Conservation (phyloP, 306 rosid species). For the Dalbergia cochinchinensis region DNA sequence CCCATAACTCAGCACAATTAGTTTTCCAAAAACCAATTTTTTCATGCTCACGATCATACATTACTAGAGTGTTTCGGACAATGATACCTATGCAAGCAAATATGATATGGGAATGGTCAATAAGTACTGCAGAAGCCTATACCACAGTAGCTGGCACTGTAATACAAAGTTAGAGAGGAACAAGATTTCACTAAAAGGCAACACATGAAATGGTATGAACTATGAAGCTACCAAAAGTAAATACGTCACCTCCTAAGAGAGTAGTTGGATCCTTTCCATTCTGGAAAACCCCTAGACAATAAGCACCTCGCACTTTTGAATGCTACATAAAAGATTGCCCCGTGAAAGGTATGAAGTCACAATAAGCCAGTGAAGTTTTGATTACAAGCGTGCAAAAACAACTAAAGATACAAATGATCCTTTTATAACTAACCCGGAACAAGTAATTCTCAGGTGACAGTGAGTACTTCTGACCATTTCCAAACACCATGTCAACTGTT, state of each 20-base stretch:
- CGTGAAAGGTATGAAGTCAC: constrained; percentile 40
- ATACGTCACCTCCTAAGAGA: constrained; percentile 85
- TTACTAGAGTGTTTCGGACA: constrained; percentile 91
- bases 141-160: constrained; percentile 11
- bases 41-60: constrained; percentile 76
- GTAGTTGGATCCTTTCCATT: constrained; percentile 94
- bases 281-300: constrained; percentile 90
- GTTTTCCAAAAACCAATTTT: constrained; percentile 98
- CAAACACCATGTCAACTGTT: constrained; percentile 88
- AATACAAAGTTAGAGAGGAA: constrained; percentile 31
- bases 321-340: constrained; percentile 66
- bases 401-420: constrained; percentile 17
- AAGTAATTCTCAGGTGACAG: constrained; percentile 94
- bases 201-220: constrained; percentile 33
- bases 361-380: constrained; percentile 37
- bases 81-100: constrained; percentile 67
- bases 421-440: constrained; percentile 74
- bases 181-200: constrained; percentile 26
- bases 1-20: constrained; percentile 94
- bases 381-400: constrained; percentile 38
- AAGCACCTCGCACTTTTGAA: constrained; percentile 88
- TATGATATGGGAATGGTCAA: constrained; percentile 17
- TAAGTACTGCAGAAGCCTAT: constrained; percentile 30
- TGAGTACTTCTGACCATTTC: constrained; percentile 72
- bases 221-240: constrained; percentile 1